phyloP scores from a whole-genome alignment of 2,329 filamentous ascomycete species.

The Cryphonectria parasitica region DNA sequence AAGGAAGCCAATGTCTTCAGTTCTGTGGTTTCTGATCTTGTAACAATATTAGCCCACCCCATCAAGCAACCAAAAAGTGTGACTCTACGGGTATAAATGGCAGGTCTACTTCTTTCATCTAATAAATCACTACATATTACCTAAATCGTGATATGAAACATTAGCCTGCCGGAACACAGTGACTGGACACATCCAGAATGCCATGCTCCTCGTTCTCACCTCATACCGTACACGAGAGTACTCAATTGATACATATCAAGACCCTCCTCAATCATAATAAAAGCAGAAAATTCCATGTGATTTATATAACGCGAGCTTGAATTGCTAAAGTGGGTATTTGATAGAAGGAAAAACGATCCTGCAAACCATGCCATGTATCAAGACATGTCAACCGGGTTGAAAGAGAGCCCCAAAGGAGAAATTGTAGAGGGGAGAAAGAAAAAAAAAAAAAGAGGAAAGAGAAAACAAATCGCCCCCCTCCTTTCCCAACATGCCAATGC shows the following conservation, averaged over 20 bases:
- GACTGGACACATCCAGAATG: not conserved
- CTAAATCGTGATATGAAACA: too few relatives aligned
- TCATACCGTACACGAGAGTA: not conserved
- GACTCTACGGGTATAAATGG: too few relatives aligned
- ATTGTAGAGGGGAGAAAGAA: not conserved
- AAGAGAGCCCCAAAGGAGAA: too few relatives aligned
- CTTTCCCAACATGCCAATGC: not conserved
- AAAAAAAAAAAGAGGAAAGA: not conserved
- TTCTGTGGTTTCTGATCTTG: too few relatives aligned
- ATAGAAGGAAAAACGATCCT: not conserved
- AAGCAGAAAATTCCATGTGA: not conserved
- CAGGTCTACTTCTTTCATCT: too few relatives aligned
- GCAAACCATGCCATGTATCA: not conserved
- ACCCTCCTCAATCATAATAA: not conserved
- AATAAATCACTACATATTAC: too few relatives aligned
- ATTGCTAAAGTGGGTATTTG: slow-evolving; percentile 11
- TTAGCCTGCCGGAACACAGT: not conserved
- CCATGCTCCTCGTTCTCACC: not conserved
- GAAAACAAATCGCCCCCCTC: not conserved
- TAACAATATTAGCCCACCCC: too few relatives aligned
- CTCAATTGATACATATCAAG: not conserved
- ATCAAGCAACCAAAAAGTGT: too few relatives aligned
- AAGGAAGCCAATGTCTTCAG: too few relatives aligned
- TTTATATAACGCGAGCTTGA: not conserved
- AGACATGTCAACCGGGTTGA: not conserved